Evolutionary conservation across 257 asterid species (phyloP).

Genomic region (Vinca minor): DNA sequence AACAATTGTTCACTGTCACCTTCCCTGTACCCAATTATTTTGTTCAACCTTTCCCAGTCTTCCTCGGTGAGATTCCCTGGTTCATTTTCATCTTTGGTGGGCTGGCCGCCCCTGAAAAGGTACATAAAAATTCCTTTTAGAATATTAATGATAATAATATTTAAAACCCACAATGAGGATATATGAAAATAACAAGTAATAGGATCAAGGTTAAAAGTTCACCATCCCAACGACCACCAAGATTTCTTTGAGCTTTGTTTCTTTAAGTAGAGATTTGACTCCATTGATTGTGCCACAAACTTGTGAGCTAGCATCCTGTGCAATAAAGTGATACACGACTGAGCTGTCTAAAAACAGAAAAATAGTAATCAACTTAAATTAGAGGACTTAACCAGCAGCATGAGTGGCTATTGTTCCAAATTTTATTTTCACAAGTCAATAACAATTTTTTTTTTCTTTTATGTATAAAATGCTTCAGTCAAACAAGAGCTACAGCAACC

Average conservation of each 20-base stretch:
- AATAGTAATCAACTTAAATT: background rate
- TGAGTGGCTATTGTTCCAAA: background rate
- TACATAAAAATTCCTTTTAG: slow-evolving; percentile 19
- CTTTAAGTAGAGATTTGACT: slow-evolving; percentile 42
- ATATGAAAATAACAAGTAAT: background rate
- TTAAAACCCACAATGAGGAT: background rate
- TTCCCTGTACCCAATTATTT: slow-evolving; percentile 82
- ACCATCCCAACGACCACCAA: slow-evolving; percentile 98
- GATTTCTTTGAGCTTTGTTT: slow-evolving; percentile 57
- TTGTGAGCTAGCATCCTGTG: slow-evolving; percentile 98
- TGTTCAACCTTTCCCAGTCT: slow-evolving; percentile 88
- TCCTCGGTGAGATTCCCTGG: slow-evolving; percentile 72
- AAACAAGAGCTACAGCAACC: background rate
- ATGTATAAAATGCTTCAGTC: background rate
- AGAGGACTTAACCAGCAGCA: background rate
- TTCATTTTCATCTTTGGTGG: slow-evolving; percentile 64
- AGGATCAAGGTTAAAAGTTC: slow-evolving; percentile 13
- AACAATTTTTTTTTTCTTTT: too few relatives aligned
- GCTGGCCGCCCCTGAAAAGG: slow-evolving; percentile 52
- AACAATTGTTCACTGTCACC: slow-evolving; percentile 48
- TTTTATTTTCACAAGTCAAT: background rate
- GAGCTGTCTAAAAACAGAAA: slow-evolving; percentile 10
- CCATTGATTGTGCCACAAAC: slow-evolving; percentile 71
- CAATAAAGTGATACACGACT: slow-evolving; percentile 17
- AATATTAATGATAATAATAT: background rate